These are phyloP conservation scores for Cladorrhinum samala DNA, from an alignment of 495 filamentous ascomycete species.

Conservation along the genomic window DNA sequence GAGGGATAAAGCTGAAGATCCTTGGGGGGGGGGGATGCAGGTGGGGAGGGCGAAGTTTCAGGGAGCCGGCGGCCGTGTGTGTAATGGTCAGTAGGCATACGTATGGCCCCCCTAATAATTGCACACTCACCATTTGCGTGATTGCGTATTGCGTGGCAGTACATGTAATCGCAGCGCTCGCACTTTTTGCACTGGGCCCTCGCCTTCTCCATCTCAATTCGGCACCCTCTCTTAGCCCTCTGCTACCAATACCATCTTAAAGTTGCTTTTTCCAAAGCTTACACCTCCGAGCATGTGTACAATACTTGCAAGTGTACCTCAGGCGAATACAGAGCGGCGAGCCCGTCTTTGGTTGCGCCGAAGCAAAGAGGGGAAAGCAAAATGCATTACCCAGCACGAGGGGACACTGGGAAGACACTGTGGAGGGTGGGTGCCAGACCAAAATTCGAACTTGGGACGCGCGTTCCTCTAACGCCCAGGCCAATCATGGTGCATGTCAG, in stretches of 20 bases:
- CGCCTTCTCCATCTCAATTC: too few relatives aligned
- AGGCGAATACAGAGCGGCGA: too few relatives aligned
- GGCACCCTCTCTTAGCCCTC: too few relatives aligned
- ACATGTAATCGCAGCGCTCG: background rate
- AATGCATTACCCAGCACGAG: constrained; percentile 9
- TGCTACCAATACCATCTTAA: too few relatives aligned
- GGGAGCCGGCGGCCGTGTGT: constrained; percentile 7
- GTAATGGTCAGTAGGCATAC: constrained; percentile 13
- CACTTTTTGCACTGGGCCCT: background rate
- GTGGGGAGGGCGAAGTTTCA: constrained; percentile 21
- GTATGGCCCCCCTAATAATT: constrained; percentile 14
- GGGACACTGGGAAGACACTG: too few relatives aligned
- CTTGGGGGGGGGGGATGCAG: constrained; percentile 5
- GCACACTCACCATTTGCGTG: constrained; percentile 7
- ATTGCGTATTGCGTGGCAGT: constrained; percentile 26
- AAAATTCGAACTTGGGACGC: constrained; percentile 21
- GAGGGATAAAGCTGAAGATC: constrained; percentile 25
- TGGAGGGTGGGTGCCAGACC: constrained; percentile 7
- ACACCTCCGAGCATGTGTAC: too few relatives aligned
- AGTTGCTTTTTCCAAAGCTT: too few relatives aligned
- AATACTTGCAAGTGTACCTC: too few relatives aligned
- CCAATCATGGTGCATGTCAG: constrained; percentile 16
- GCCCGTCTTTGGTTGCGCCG: too few relatives aligned
- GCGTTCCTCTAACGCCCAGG: constrained; percentile 17
- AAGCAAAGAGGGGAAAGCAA: constrained; percentile 9